These are phyloP conservation scores for Penicillium sp. DNA, from an alignment of 2,329 filamentous ascomycete species.

Conservation along the genomic window DNA sequence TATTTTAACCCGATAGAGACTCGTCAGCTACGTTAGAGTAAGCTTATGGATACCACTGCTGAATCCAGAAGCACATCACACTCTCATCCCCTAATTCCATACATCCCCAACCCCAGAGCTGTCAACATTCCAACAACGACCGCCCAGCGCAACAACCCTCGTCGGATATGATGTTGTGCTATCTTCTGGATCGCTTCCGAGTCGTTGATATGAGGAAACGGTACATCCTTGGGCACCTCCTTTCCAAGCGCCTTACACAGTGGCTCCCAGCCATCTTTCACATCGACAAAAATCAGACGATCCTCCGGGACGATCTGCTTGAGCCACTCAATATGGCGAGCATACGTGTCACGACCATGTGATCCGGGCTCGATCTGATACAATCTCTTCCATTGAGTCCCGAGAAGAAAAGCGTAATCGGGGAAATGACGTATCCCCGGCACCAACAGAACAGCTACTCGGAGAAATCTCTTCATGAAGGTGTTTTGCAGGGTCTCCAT, in stretches of 20 bases:
- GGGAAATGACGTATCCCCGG: constrained; percentile 24
- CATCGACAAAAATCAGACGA: constrained; percentile 34
- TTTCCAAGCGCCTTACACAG: constrained; percentile 43
- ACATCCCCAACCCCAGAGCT: no score
- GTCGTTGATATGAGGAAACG: constrained; percentile 40
- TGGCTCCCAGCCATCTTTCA: constrained; percentile 44
- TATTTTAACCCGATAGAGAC: no score
- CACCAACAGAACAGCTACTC: constrained; percentile 20
- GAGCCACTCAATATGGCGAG: constrained; percentile 23
- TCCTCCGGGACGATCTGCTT: constrained; percentile 26
- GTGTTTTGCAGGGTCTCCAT: constrained; percentile 16
- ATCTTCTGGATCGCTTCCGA: constrained; percentile 17
- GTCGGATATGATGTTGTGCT: constrained; percentile 19
- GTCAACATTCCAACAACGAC: constrained; percentile 13
- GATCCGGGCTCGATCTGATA: constrained; percentile 12
- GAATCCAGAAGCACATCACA: no score
- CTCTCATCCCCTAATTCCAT: no score
- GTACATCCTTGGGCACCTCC: constrained; percentile 30
- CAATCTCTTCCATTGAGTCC: constrained; percentile 17
- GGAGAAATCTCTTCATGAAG: constrained; percentile 15
- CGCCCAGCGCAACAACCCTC: constrained; percentile 28
- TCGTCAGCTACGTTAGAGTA: no score
- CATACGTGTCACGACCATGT: constrained; percentile 12
- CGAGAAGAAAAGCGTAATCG: constrained; percentile 13
- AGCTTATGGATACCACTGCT: no score